These are phyloP conservation scores for Colletotrichum musicola DNA, from an alignment of 2,329 filamentous ascomycete species.

Conservation along the genomic window DNA sequence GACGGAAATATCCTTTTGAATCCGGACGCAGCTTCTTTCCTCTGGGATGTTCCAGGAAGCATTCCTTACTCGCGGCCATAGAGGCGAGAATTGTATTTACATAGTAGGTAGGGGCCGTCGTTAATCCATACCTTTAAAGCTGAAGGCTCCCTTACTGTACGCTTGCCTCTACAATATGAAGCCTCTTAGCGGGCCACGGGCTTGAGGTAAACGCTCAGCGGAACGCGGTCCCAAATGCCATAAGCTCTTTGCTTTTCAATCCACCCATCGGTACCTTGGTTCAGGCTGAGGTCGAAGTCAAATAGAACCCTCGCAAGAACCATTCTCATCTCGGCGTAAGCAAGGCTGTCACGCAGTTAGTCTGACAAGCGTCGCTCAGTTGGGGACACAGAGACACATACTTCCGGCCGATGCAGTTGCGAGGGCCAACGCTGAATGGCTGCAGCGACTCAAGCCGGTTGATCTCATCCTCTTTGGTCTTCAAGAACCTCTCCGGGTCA, in stretches of 20 bases:
- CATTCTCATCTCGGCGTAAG: slow-evolving; percentile 32
- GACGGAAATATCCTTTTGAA: background rate
- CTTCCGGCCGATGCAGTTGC: slow-evolving; percentile 36
- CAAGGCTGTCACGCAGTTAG: slow-evolving; percentile 6
- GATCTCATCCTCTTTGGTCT: background rate
- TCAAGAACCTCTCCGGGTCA: slow-evolving; percentile 25
- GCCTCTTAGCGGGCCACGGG: background rate
- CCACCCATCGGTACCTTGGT: background rate
- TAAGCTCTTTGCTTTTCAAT: slow-evolving; percentile 9
- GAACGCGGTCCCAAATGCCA: slow-evolving; percentile 7
- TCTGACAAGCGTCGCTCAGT: too few species aligned
- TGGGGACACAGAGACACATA: background rate
- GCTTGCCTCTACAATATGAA: background rate
- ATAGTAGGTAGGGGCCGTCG: background rate
- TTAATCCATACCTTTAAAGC: background rate
- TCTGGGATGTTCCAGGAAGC: background rate
- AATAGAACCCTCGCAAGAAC: slow-evolving; percentile 23
- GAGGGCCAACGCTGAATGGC: slow-evolving; percentile 28
- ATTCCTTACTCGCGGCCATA: background rate
- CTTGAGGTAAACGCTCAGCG: slow-evolving; percentile 6
- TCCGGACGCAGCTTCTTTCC: background rate
- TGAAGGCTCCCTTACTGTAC: background rate
- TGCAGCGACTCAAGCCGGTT: slow-evolving; percentile 11
- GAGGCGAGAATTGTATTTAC: background rate
- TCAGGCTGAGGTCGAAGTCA: background rate